These are phyloP conservation scores for Huntiella decipiens DNA, from an alignment of 2,329 filamentous ascomycete species.

Conservation along the genomic window DNA sequence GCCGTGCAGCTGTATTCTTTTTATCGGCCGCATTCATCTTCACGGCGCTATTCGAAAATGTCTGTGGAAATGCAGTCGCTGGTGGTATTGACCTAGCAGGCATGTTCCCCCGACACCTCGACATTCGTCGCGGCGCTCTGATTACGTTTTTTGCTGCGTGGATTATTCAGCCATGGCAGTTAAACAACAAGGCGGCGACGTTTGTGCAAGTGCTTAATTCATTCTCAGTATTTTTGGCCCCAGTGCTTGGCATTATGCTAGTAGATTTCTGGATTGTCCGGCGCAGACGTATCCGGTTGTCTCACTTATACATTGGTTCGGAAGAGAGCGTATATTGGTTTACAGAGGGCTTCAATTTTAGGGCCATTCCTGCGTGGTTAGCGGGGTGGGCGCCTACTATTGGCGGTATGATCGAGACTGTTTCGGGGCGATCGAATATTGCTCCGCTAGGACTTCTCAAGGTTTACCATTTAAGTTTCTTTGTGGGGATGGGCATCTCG, in stretches of 20 bases:
- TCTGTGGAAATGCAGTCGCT: slow-evolving; percentile 16
- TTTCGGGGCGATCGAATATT: slow-evolving; percentile 9
- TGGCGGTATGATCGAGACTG: slow-evolving; percentile 15
- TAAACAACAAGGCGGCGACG: slow-evolving; percentile 16
- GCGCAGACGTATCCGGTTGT: slow-evolving; percentile 19
- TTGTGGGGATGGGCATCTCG: slow-evolving; percentile 12
- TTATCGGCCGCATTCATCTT: slow-evolving; percentile 15
- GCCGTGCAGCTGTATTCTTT: slow-evolving; percentile 17
- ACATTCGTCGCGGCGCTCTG: slow-evolving; percentile 16
- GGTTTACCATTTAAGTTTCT: slow-evolving; percentile 11
- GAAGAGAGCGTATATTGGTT: slow-evolving; percentile 22
- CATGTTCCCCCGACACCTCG: slow-evolving; percentile 16
- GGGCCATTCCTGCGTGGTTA: slow-evolving; percentile 18
- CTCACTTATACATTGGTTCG: slow-evolving; percentile 19
- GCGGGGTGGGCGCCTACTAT: slow-evolving; percentile 17
- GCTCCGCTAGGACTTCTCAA: slow-evolving; percentile 10
- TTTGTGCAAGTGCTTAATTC: slow-evolving; percentile 16
- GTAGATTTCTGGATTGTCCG: slow-evolving; percentile 18
- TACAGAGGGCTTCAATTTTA: slow-evolving; percentile 19
- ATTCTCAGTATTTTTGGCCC: slow-evolving; percentile 17
- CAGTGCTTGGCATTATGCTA: slow-evolving; percentile 17
- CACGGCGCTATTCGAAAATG: slow-evolving; percentile 16
- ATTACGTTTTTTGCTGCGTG: slow-evolving; percentile 14
- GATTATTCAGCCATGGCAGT: slow-evolving; percentile 17
- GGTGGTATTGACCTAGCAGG: slow-evolving; percentile 17